Evolutionary conservation across 179 eudicot species (phyloP).

Genomic region (Sideroxylon spinosum): DNA sequence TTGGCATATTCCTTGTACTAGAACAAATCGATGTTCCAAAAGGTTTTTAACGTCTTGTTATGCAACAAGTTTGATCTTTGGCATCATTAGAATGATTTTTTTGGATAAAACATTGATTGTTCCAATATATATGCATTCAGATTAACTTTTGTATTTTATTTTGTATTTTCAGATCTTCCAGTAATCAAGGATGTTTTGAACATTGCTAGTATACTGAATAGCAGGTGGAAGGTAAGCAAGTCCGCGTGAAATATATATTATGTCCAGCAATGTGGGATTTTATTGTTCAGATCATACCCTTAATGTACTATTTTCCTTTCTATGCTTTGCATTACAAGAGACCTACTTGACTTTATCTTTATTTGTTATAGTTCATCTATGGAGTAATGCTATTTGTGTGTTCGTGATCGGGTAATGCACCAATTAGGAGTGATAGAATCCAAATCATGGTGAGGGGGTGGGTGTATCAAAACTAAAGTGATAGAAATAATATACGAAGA

Average conservation of each 20-base stretch:
- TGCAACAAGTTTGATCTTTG: no score
- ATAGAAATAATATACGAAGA: no score
- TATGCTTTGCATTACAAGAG: neutral
- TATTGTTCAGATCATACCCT: neutral
- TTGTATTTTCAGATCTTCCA: conserved; percentile 62
- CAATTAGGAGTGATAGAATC: neutral
- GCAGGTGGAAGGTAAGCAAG: conserved; percentile 83
- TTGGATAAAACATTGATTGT: no score
- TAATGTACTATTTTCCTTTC: neutral
- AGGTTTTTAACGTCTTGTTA: no score
- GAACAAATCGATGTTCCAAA: no score
- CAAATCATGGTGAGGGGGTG: neutral
- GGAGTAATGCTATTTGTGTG: neutral
- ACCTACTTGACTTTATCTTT: neutral
- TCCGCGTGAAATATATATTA: neutral
- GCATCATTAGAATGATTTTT: no score
- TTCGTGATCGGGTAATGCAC: neutral
- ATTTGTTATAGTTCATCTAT: neutral
- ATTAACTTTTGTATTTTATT: neutral
- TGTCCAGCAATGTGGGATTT: neutral
- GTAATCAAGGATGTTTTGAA: conserved; percentile 70
- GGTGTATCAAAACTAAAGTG: no score
- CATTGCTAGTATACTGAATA: conserved; percentile 51
- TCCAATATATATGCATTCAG: neutral
- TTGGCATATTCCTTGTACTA: no score